Evolutionary conservation across 2,329 filamentous ascomycete species (phyloP), one percentile per base, ranked within the genome.

Genomic region (Rutstroemia sp.): DNA sequence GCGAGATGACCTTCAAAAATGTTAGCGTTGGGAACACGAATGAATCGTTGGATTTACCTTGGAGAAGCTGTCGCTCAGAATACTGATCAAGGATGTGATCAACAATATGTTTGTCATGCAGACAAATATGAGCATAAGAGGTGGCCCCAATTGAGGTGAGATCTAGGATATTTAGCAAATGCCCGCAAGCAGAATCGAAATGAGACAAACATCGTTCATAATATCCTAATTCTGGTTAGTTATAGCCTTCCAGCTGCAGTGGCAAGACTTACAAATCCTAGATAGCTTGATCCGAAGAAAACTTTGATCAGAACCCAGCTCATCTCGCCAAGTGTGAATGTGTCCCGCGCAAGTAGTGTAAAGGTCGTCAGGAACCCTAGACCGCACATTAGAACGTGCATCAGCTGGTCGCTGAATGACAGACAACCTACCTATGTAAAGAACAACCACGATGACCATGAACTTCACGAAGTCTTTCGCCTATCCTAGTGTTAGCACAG

Each of bases 391-490:
- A 48, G 30, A 12, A 10, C 1, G 30, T 34, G 1, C 30, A 51
- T 51, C 27, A 38, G 34, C 10, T 27, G 4, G 14, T 37, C 16
- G 1, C 4, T 37, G 46, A 4, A 50, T 25, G 1, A 21, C 51
- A 57, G 48, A 54, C 59, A 17, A 65, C 58, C 56, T 66, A 82
- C 80, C 89, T 48, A 94, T 74, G 68, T 95, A 96, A 52, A 95
- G 74, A 54, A 95, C 87, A 48, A 89, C 75, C 45, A 95, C 88
- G 25, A 92, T 78, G 1, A 89, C 87, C 56, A 83, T 80, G 68
- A 94, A 95, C 67, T 92, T 92, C 70, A 92, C 72, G 68, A 96
- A 96, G 68, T 95, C 90, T 71, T 92, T 92, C 41, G 88, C 82
- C 81, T 83, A 17, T 48, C 14, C 19, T 34, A 34, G 16, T 30